Evolutionary conservation across 208 protist species (phyloP).

Genomic region (Wallacemonas sp.): DNA sequence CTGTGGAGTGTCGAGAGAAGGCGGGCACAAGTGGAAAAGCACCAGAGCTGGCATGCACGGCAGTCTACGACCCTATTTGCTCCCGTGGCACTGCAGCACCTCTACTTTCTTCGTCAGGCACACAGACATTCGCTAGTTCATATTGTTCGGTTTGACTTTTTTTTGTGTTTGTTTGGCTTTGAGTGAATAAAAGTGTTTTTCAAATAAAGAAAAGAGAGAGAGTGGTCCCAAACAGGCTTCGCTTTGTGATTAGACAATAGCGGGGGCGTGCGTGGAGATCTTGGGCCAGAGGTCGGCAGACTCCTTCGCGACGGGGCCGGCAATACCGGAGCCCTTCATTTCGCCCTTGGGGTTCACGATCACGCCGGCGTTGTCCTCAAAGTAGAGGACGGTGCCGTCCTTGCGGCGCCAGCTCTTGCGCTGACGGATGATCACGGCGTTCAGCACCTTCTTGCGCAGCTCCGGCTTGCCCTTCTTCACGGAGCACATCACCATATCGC

Average conservation of each 20-base stretch:
- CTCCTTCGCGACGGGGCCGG: conserved; percentile 99
- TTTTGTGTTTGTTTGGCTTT: conserved; percentile 15
- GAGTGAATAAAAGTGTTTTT: conserved; percentile 16
- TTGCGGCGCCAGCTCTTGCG: conserved; percentile 98
- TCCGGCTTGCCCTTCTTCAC: conserved; percentile 99
- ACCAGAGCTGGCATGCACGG: no score
- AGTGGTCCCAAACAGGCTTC: conserved; percentile 17
- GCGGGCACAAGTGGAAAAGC: no score
- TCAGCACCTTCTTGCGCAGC: conserved; percentile 99
- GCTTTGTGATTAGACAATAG: conserved; percentile 93
- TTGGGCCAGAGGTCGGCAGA: conserved; percentile 99
- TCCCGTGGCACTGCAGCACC: no score
- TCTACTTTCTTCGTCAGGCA: no score
- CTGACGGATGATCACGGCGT: conserved; percentile 99
- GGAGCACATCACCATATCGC: conserved; percentile 99
- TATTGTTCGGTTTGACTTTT: no score
- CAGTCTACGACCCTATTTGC: no score
- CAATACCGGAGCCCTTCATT: conserved; percentile 99
- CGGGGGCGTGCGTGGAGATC: conserved; percentile 96
- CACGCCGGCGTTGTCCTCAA: conserved; percentile 99
- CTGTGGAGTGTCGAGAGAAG: no score
- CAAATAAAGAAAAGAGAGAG: conserved; percentile 17
- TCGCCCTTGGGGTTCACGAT: conserved; percentile 99
- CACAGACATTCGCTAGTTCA: no score
- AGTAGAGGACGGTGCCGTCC: conserved; percentile 99